Evolutionary conservation across 352 stramenopile species (phyloP).

Genomic region (Achlya hypogyna): DNA sequence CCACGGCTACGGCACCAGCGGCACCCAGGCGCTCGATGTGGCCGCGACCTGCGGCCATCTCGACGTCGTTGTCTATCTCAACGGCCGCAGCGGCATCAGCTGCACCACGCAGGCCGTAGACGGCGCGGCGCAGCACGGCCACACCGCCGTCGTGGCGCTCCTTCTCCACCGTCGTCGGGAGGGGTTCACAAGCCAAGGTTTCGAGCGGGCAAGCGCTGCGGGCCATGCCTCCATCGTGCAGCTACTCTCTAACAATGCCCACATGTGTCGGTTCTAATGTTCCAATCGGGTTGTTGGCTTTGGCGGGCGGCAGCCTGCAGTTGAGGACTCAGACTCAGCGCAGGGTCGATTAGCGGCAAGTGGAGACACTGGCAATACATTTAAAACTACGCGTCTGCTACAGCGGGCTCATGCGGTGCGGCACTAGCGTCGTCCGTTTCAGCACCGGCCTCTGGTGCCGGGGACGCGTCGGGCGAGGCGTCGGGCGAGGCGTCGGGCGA

Average conservation of each 20-base stretch:
- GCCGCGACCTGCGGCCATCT: slow-evolving; percentile 19
- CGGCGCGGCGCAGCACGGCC: slow-evolving; percentile 10
- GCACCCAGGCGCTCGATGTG: slow-evolving; percentile 12
- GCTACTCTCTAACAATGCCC: background rate
- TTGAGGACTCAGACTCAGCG: too few relatives aligned
- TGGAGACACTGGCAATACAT: background rate
- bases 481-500: background rate
- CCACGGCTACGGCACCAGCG: background rate
- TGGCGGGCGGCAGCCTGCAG: too few relatives aligned
- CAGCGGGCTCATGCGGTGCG: background rate
- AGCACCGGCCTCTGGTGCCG: background rate
- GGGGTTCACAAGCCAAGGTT: slow-evolving; percentile 5
- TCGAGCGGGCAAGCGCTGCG: background rate
- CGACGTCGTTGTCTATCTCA: slow-evolving; percentile 12
- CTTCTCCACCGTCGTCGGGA: slow-evolving; percentile 1
- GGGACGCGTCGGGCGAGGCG: background rate
- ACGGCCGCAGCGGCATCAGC: background rate
- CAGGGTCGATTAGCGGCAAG: too few relatives aligned
- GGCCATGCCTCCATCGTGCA: background rate
- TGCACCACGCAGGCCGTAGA: slow-evolving; percentile 20
- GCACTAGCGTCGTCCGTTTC: too few relatives aligned
- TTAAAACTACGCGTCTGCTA: slow-evolving; percentile 1
- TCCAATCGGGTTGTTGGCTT: too few relatives aligned
- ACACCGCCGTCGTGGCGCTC: slow-evolving; percentile 14
- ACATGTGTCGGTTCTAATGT: too few relatives aligned